These are phyloP conservation scores for Pleurotus sapidus DNA, from an alignment of 768 basidiomycete genomes.

Conservation along the genomic window DNA sequence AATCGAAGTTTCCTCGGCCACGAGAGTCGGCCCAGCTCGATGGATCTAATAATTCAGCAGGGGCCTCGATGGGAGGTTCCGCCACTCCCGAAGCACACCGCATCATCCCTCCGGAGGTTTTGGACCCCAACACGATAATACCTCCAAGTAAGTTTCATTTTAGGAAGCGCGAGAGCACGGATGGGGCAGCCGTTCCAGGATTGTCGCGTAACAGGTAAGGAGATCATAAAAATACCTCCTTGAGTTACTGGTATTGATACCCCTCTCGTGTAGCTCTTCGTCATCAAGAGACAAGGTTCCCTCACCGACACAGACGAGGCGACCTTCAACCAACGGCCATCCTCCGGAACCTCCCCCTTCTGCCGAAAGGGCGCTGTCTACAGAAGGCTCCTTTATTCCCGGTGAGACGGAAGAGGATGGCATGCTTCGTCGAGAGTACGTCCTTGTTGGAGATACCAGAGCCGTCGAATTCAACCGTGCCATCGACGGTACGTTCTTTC, in stretches of 20 bases:
- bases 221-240: neutral
- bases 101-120: slow-evolving; percentile 74
- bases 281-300: slow-evolving; percentile 20
- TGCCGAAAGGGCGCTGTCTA: slow-evolving; percentile 34
- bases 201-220: slow-evolving; percentile 24
- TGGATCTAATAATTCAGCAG: neutral
- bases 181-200: slow-evolving; percentile 16
- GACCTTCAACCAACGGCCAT: slow-evolving; percentile 13
- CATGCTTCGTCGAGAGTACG: slow-evolving; percentile 81
- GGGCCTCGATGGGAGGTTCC: slow-evolving; percentile 31
- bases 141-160: slow-evolving; percentile 83
- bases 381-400: slow-evolving; percentile 69
- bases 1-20: slow-evolving; percentile 73
- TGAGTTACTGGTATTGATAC: too few species aligned
- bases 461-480: slow-evolving; percentile 91
- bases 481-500: slow-evolving; percentile 71
- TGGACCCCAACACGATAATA: slow-evolving; percentile 78
- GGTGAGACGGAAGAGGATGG: slow-evolving; percentile 86
- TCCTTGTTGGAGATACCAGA: slow-evolving; percentile 85
- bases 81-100: slow-evolving; percentile 70
- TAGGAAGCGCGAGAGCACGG: slow-evolving; percentile 30
- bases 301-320: slow-evolving; percentile 19
- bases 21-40: slow-evolving; percentile 20
- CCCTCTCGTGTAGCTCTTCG: slow-evolving; percentile 12
- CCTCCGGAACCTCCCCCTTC: slow-evolving; percentile 3